Conservation (phyloP, 495 filamentous ascomycete genomes). For the Evernia prunastri region DNA sequence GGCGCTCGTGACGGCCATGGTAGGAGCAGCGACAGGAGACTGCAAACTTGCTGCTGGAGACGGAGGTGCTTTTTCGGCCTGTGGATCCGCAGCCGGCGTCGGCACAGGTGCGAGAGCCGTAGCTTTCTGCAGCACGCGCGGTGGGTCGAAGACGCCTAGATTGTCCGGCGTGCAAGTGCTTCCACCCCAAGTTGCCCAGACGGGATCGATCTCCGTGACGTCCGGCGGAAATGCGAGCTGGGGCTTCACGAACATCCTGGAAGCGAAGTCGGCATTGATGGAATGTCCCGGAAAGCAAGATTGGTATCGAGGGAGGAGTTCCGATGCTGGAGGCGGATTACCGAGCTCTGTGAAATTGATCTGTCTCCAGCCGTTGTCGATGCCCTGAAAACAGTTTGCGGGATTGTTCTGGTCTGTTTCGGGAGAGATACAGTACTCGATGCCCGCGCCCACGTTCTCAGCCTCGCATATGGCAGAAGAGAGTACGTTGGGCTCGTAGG, state of each 20-base stretch:
- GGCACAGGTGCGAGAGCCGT: conserved; percentile 13
- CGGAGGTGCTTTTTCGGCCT: background rate
- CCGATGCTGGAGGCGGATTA: conserved; percentile 13
- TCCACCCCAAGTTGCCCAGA: conserved; percentile 12
- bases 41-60: conserved; percentile 6
- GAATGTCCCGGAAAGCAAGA: conserved; percentile 10
- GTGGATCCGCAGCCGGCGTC: conserved; percentile 4
- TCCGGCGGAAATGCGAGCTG: conserved; percentile 16
- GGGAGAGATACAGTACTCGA: conserved; percentile 11
- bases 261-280: conserved; percentile 11
- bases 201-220: conserved; percentile 15
- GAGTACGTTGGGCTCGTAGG: conserved; percentile 15
- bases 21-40: conserved; percentile 4
- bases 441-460: conserved; percentile 2
- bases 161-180: conserved; percentile 17
- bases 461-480: conserved; percentile 15
- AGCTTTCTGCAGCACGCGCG: conserved; percentile 11
- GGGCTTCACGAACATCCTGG: conserved; percentile 15
- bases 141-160: conserved; percentile 18
- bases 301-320: conserved; percentile 11
- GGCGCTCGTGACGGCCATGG: background rate
- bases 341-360: conserved; percentile 13
- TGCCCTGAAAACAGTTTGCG: conserved; percentile 8
- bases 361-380: conserved; percentile 11
- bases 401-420: background rate